phyloP scores from a whole-genome alignment of 139 green algal genomes.

The Nannochloris sp. region DNA sequence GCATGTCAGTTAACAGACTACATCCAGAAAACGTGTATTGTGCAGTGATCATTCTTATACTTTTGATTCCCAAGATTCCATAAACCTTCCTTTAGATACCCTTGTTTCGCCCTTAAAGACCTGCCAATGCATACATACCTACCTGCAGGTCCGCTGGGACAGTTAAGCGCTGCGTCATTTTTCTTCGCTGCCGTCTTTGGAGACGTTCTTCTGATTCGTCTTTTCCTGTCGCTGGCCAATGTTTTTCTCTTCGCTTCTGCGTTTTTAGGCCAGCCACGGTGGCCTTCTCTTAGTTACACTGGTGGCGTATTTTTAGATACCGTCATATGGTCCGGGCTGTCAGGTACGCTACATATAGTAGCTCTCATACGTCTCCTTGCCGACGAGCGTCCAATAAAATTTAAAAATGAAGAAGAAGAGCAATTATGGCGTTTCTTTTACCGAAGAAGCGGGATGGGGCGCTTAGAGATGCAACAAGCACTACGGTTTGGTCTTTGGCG shows the following conservation, averaged over 20 bases:
- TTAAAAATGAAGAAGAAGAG: slow-evolving; percentile 25
- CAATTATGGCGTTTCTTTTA: slow-evolving; percentile 28
- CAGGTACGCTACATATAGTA: slow-evolving; percentile 11
- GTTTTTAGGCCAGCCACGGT: slow-evolving; percentile 4
- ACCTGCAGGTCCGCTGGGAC: slow-evolving; percentile 1
- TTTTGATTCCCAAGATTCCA: too few relatives aligned
- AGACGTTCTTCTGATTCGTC: slow-evolving; percentile 24
- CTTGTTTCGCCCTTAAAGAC: too few relatives aligned
- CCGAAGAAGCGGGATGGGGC: slow-evolving; percentile 20
- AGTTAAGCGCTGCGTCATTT: slow-evolving; percentile 10
- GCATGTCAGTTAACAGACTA: too few relatives aligned
- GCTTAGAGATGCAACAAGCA: slow-evolving; percentile 26
- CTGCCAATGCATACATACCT: too few relatives aligned
- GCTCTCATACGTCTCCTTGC: slow-evolving; percentile 14
- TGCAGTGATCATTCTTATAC: too few relatives aligned
- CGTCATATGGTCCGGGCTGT: slow-evolving; percentile 7
- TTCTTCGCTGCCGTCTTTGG: slow-evolving; percentile 7
- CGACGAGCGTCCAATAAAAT: slow-evolving; percentile 28
- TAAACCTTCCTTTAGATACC: too few relatives aligned
- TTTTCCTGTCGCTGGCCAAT: slow-evolving; percentile 19
- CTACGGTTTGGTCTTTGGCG: slow-evolving; percentile 5
- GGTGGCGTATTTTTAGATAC: background rate
- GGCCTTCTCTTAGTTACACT: slow-evolving; percentile 5
- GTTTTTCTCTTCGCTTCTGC: slow-evolving; percentile 10
- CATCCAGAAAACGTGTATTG: too few relatives aligned